A percentile compares a stretch with the other conserved stretches of the same genome.
phyloP scores from a whole-genome alignment of 225 moss, liverwort and hornwort species.

The Pleurozium schreberi region DNA sequence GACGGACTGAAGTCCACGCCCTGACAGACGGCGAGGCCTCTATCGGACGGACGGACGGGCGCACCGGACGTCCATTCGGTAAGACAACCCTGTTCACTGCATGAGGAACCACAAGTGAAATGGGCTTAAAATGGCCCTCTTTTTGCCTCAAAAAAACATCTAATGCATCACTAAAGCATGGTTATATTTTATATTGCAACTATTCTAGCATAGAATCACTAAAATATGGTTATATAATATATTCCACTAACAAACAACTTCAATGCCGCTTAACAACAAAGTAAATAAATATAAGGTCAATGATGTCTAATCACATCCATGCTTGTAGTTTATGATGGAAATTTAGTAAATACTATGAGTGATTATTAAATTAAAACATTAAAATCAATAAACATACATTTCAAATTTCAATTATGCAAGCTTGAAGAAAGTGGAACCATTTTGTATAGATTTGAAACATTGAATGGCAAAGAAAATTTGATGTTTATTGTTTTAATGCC shows the following conservation, averaged over 20 bases:
- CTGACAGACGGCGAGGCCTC: no score
- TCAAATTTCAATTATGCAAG: not conserved
- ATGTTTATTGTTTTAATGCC: not conserved
- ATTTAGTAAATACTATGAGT: not conserved
- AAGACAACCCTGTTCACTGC: no score
- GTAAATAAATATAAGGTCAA: not conserved
- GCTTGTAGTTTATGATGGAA: not conserved
- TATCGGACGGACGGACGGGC: no score
- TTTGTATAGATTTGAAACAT: no score
- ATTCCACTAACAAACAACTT: no score
- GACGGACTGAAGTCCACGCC: no score
- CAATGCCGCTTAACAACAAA: not conserved
- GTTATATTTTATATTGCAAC: not conserved
- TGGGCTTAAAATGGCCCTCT: no score
- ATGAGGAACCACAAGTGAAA: no score
- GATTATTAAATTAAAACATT: not conserved
- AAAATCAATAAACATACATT: no score
- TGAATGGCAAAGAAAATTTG: not conserved
- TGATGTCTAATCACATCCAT: not conserved
- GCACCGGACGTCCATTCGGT: no score
- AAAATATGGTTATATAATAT: not conserved
- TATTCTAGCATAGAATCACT: not conserved
- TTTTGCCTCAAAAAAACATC: no score
- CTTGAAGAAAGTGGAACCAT: not conserved
- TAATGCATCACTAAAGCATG: not conserved